Base-by-base conservation (phyloP, 2,329 filamentous ascomycete genomes). In the Paraphaeosphaeria minitans region DNA sequence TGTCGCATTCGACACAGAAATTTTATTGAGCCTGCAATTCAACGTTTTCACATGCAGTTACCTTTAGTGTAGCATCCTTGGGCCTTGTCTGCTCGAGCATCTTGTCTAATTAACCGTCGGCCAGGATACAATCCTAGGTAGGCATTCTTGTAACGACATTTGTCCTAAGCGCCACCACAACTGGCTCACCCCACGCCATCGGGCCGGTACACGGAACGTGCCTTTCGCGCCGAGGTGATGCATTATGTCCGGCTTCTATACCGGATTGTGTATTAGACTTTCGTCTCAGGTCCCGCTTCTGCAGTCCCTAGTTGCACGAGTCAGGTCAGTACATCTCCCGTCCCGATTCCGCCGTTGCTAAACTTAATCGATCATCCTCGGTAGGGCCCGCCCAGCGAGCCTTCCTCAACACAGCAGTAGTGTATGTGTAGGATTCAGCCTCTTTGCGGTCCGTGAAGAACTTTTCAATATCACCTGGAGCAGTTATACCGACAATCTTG, bases 191-290 rank as follows among this genome's bases (percentile, higher is more conserved):
- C 43, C 37, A 43, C 50, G 4, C 35, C 22, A 19, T 53, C 50
- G 37, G 37, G 24, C n/a, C 50, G 50, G 50, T 42, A 31, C 14
- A 21, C 37, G 50, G 50, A 12, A 53, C 37, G 49, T 51, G 50
- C 50, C 50, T 31, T 37, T 19, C 50, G 50, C 50, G 37, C 37
- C 49, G 49, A n/a, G 21, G 13, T 14, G 43, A 29, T 12, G 5
- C 19, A 12, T 31, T 1, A 31, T 8, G 37, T 33, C 13, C 6
- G 3, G 14, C 7, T 19, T 35, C 50, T 53, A 52, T 42, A 7
- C 49, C 37, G 24, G 2, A 52, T 52, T 14, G 14, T 3, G 3
- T 42, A 1, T 16, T 52, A 42, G 22, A 13, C 37, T 42, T 42
- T 5, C 37, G 7, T 22, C 22, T 33, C 22, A 33, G 16, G 24